Conservation (phyloP, 306 rosid species). For the Morella rubra region DNA sequence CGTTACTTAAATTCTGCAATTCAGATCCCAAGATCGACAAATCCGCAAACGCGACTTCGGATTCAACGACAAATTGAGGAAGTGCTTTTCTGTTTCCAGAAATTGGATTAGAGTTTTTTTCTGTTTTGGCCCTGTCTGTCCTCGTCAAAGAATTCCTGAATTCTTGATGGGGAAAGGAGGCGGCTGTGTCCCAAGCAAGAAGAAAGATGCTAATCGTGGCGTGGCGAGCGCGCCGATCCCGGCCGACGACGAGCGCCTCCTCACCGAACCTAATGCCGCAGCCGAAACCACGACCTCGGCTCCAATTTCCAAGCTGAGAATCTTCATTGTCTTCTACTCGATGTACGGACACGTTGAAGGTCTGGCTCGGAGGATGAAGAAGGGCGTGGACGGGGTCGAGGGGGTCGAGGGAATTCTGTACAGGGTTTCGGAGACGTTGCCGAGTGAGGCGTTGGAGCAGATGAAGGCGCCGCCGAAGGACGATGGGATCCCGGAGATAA, state of each 20-base stretch:
- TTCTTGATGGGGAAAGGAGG: constrained; percentile 85
- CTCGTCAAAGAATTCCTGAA: neutral
- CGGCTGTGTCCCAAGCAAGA: constrained; percentile 95
- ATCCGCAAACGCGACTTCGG: neutral
- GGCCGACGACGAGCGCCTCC: constrained; percentile 20
- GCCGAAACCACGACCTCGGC: constrained; percentile 10
- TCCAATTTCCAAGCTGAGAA: constrained; percentile 41
- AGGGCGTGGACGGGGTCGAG: constrained; percentile 74
- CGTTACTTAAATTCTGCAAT: neutral
- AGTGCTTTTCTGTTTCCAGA: neutral
- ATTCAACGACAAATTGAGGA: neutral
- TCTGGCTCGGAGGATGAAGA: constrained; percentile 75
- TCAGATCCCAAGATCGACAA: neutral
- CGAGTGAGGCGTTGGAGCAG: constrained; percentile 55
- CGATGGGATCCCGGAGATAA: constrained; percentile 52
- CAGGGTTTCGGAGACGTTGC: constrained; percentile 80
- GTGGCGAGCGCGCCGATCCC: constrained; percentile 37
- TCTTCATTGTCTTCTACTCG: constrained; percentile 83
- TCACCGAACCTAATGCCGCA: constrained; percentile 6
- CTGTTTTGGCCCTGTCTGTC: neutral
- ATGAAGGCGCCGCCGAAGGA: constrained; percentile 83
- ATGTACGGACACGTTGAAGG: constrained; percentile 95
- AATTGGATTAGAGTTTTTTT: neutral
- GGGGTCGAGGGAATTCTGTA: constrained; percentile 77
- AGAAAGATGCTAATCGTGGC: constrained; percentile 37